phyloP scores from a whole-genome alignment of 2,329 filamentous ascomycete genomes.

The Chaetomiaceae sp. region DNA sequence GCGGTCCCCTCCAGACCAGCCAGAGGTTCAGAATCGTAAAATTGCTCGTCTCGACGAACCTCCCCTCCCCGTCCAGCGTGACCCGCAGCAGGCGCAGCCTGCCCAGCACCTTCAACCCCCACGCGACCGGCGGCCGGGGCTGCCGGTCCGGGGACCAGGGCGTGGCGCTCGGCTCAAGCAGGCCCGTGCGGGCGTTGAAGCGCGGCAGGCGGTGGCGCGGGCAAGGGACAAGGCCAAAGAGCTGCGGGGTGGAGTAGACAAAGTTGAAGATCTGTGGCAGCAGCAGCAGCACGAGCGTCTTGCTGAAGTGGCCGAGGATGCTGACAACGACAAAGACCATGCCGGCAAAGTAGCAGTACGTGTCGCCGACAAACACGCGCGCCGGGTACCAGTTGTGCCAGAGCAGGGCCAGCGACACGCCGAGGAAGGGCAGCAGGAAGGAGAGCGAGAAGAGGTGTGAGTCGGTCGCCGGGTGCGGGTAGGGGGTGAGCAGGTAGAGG shows the following conservation, averaged over 20 bases:
- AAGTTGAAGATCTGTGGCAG: constrained; percentile 97
- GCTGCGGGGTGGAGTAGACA: constrained; percentile 82
- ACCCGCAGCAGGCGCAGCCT: constrained; percentile 63
- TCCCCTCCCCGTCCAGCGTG: constrained; percentile 58
- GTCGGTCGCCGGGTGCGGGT: constrained; percentile 89
- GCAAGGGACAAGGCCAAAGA: constrained; percentile 86
- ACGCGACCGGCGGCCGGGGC: constrained; percentile 57
- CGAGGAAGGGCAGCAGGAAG: constrained; percentile 87
- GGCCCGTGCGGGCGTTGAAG: constrained; percentile 77
- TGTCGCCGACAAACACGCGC: constrained; percentile 93
- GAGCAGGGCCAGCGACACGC: constrained; percentile 80
- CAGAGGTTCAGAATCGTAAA: constrained; percentile 92
- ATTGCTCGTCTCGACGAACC: constrained; percentile 76
- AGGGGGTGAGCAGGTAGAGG: constrained; percentile 76
- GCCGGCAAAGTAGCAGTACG: constrained; percentile 98
- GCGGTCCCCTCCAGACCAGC: constrained; percentile 89
- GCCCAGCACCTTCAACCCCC: constrained; percentile 61
- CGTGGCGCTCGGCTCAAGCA: constrained; percentile 81
- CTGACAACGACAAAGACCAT: constrained; percentile 98
- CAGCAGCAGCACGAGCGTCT: constrained; percentile 85
- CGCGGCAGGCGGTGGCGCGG: constrained; percentile 85
- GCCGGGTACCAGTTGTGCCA: constrained; percentile 95
- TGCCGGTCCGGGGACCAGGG: constrained; percentile 64
- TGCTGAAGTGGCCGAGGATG: constrained; percentile 96
- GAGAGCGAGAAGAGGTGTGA: constrained; percentile 95